Percentiles rank a stretch among this genome's conserved stretches.
Conservation (phyloP, 2,329 filamentous ascomycete species). For the Aspergillus sp. region DNA sequence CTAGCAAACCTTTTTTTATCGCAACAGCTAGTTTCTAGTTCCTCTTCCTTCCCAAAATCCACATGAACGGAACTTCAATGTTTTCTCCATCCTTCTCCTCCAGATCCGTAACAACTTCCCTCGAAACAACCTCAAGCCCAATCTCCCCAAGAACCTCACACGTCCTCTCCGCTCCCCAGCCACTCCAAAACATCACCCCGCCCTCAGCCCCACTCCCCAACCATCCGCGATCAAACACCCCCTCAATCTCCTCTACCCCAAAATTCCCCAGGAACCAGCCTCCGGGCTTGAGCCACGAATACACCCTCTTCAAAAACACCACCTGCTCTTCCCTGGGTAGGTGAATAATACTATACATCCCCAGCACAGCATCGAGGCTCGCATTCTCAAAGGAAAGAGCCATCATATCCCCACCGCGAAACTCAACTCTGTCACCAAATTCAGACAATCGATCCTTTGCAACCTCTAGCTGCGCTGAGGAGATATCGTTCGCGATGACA, state of each 20-base stretch:
- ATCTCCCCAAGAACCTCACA: slow-evolving; percentile 29
- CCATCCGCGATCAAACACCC: slow-evolving; percentile 32
- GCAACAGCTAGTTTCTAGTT: background rate
- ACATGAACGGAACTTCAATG: slow-evolving; percentile 23
- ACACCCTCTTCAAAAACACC: slow-evolving; percentile 50
- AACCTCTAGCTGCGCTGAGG: slow-evolving; percentile 39
- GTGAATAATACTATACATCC: slow-evolving; percentile 61
- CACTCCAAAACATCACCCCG: slow-evolving; percentile 47
- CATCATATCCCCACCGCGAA: slow-evolving; percentile 50
- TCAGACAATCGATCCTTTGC: slow-evolving; percentile 36
- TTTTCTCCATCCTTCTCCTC: slow-evolving; percentile 22
- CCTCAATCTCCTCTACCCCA: slow-evolving; percentile 29
- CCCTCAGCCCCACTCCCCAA: slow-evolving; percentile 32
- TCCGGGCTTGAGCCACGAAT: slow-evolving; percentile 56
- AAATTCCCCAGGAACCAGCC: slow-evolving; percentile 58
- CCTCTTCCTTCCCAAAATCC: slow-evolving; percentile 24
- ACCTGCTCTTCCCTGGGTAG: slow-evolving; percentile 58
- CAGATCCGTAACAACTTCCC: slow-evolving; percentile 29
- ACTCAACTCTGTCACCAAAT: slow-evolving; percentile 23
- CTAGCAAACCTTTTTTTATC: background rate
- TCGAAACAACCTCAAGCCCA: slow-evolving; percentile 28
- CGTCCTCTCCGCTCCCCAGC: slow-evolving; percentile 42
- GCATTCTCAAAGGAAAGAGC: slow-evolving; percentile 37
- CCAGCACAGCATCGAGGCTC: slow-evolving; percentile 56
- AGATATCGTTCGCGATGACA: slow-evolving; percentile 52